A percentile compares a stretch with the other conserved stretches of the same genome.
Evolutionary conservation across 2,329 filamentous ascomycete species (phyloP).

Genomic region (Diplocarpon mali): DNA sequence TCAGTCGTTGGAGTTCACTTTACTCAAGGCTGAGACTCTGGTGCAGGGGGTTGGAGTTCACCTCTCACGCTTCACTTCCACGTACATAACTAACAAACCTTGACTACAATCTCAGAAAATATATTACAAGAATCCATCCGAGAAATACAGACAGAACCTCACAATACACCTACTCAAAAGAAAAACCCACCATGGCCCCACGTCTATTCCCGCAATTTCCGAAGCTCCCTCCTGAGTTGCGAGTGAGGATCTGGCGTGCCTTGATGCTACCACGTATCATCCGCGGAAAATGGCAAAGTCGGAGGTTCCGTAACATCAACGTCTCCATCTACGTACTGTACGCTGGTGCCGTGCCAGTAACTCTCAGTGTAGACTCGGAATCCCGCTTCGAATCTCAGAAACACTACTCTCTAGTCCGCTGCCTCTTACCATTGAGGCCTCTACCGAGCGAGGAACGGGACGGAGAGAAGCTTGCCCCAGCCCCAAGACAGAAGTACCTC

Average conservation of each 20-base stretch:
- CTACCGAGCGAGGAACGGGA: not conserved
- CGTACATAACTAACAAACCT: too few relatives aligned
- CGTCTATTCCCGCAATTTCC: slow-evolving; percentile 5
- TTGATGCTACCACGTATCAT: slow-evolving; percentile 8
- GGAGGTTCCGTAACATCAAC: not conserved
- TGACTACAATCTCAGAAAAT: too few relatives aligned
- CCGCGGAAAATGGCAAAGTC: slow-evolving; percentile 4
- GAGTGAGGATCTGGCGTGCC: slow-evolving; percentile 7
- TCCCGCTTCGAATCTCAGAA: slow-evolving; percentile 8
- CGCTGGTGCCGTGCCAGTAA: slow-evolving; percentile 7
- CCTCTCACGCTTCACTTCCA: too few relatives aligned
- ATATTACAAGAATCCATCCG: too few relatives aligned
- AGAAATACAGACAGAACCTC: not conserved
- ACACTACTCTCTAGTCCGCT: slow-evolving; percentile 5
- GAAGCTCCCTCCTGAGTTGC: slow-evolving; percentile 11
- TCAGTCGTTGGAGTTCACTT: too few relatives aligned
- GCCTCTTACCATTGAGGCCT: not conserved
- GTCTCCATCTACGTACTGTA: not conserved
- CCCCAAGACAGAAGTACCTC: not conserved
- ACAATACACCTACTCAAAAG: not conserved
- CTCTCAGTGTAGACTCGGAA: slow-evolving; percentile 6
- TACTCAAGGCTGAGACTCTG: too few relatives aligned
- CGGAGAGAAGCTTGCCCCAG: not conserved
- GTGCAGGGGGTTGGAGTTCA: too few relatives aligned
- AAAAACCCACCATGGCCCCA: slow-evolving; percentile 4